Evolutionary conservation across 306 rosid species (phyloP).

Genomic region (Inga oerstediana): DNA sequence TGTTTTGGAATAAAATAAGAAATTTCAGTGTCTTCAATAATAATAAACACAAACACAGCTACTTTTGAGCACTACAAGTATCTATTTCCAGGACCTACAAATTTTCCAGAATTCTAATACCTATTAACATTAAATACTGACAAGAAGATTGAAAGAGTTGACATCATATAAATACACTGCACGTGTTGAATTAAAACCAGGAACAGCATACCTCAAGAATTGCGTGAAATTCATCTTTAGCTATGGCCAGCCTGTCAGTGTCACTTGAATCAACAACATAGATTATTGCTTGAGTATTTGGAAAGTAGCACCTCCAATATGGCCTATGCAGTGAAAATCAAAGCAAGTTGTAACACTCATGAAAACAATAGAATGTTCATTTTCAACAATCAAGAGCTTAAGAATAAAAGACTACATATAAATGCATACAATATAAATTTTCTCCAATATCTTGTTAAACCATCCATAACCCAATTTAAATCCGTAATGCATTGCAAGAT

Average conservation of each 20-base stretch:
- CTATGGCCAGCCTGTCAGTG: slow-evolving; percentile 90
- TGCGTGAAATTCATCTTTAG: slow-evolving; percentile 98
- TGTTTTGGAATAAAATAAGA: neutral
- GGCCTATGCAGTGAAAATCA: slow-evolving; percentile 60
- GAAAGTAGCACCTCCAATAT: slow-evolving; percentile 99
- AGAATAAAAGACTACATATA: neutral
- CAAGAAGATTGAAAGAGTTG: neutral
- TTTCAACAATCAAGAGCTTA: slow-evolving; percentile 15
- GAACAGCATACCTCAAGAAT: slow-evolving; percentile 72
- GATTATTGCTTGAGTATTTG: slow-evolving; percentile 98
- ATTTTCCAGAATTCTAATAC: neutral
- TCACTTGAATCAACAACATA: slow-evolving; percentile 98
- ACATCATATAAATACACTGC: neutral
- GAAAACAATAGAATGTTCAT: neutral
- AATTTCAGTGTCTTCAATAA: neutral
- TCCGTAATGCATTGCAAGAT: neutral
- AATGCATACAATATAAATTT: neutral
- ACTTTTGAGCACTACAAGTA: neutral
- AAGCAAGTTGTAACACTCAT: slow-evolving; percentile 16
- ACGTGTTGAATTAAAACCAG: neutral
- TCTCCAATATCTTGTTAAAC: neutral
- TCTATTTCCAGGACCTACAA: neutral
- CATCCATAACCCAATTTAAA: neutral
- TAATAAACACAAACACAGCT: neutral
- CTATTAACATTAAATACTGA: neutral